Base-by-base conservation (phyloP, 2,329 filamentous ascomycete species). In the Talaromyces albobiverticillius region DNA sequence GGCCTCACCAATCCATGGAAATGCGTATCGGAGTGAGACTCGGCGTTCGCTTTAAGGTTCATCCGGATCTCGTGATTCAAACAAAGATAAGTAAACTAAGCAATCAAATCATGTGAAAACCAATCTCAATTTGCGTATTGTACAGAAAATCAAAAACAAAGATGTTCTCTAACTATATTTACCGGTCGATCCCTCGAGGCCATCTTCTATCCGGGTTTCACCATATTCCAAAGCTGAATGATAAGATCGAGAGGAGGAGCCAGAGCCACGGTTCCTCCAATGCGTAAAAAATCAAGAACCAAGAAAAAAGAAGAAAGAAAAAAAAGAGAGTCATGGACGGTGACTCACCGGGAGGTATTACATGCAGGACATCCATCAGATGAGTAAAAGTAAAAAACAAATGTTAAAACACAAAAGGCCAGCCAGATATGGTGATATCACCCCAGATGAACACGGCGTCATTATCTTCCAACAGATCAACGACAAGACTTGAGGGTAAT, bases 361-460 rank as follows among this genome's bases (percentile, higher is more conserved):
- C 51, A 48, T 53, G 42, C 51, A 34, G 48, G 23, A 48, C 47
- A 45, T 43, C n/a, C 49, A 46, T 45, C 42, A 32, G 32, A 32
- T 49, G 32, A 49, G 29, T 23, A 29, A 29, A 53, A 29, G 18
- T 46, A 50, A 34, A 51, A 45, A 29, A 34, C 51, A 22, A 50
- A 20, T 9, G 45, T 43, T 38, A 51, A 36, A 49, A 42, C 42
- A 20, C 45, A 26, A 40, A 16, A 40, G 49, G n/a, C n/a, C 16
- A 50, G 11, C 36, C 29, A 46, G 23, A 38, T 51, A 51, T 52
- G 50, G 50, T 46, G 50, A 46, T 42, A 36, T 13, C 31, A 31
- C 41, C 31, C 29, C 29, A 22, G 36, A 40, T 9, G 25, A 43
- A 20, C 3, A 50, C 25, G 34, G 36, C 36, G 13, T 40, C 14